Conservation (phyloP, 805 yeast species). For the Metschnikowia kunwiensis region DNA sequence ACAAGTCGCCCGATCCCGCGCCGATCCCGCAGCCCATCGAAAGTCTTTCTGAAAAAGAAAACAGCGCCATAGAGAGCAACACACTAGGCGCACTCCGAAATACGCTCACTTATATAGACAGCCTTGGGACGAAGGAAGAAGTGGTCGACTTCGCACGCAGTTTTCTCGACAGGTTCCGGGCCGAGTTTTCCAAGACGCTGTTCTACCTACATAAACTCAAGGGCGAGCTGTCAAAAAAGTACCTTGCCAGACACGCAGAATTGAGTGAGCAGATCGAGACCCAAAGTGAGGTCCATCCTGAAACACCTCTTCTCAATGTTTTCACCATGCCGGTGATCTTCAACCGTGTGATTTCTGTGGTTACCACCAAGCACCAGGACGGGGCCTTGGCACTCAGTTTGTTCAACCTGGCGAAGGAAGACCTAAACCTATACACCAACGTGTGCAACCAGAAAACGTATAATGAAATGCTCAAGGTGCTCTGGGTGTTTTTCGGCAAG, state of each 20-base stretch:
- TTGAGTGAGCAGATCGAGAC: slow-evolving; percentile 18
- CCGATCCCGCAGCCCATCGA: neutral
- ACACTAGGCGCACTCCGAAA: slow-evolving; percentile 21
- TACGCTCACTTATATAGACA: slow-evolving; percentile 22
- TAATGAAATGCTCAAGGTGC: slow-evolving; percentile 35
- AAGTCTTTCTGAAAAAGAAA: slow-evolving; percentile 4
- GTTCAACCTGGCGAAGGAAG: slow-evolving; percentile 34
- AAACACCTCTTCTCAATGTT: slow-evolving; percentile 28
- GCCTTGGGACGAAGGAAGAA: slow-evolving; percentile 13
- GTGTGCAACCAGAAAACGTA: slow-evolving; percentile 41
- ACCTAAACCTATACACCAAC: slow-evolving; percentile 31
- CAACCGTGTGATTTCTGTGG: slow-evolving; percentile 28
- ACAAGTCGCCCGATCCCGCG: neutral
- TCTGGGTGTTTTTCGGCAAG: slow-evolving; percentile 41
- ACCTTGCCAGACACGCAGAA: slow-evolving; percentile 19
- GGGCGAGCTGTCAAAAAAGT: slow-evolving; percentile 13
- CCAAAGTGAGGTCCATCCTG: slow-evolving; percentile 20
- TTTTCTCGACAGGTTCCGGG: slow-evolving; percentile 14
- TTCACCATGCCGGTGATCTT: slow-evolving; percentile 36
- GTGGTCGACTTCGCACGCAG: slow-evolving; percentile 20
- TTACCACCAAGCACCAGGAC: slow-evolving; percentile 27
- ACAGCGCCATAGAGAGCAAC: neutral
- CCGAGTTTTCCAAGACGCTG: slow-evolving; percentile 9
- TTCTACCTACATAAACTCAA: slow-evolving; percentile 17
- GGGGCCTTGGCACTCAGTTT: slow-evolving; percentile 36